A percentile compares a stretch with the other conserved stretches of the same genome.
These are phyloP conservation scores for Candida caryicola DNA, from an alignment of 805 yeast genomes.

Conservation along the genomic window DNA sequence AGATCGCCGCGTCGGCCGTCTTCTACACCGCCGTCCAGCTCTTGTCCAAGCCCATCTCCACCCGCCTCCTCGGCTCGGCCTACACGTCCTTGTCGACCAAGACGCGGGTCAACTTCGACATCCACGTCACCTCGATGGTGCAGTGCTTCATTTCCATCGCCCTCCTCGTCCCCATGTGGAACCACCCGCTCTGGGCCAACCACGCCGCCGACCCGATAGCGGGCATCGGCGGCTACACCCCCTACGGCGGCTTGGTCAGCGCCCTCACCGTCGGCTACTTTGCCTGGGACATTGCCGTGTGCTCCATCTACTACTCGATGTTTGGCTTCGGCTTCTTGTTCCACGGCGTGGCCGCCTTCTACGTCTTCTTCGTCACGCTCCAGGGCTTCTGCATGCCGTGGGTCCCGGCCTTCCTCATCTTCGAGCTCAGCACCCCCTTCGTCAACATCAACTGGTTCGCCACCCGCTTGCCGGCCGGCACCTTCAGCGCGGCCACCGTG, in stretches of 20 bases:
- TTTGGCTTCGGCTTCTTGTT: constrained; percentile 81
- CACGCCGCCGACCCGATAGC: constrained; percentile 38
- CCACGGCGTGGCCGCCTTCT: constrained; percentile 81
- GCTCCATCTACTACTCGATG: constrained; percentile 56
- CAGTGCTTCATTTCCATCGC: constrained; percentile 69
- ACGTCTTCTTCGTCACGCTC: constrained; percentile 63
- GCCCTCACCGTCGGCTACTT: constrained; percentile 83
- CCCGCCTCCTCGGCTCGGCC: constrained; percentile 45
- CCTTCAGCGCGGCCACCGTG: constrained; percentile 53
- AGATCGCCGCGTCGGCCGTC: constrained; percentile 55
- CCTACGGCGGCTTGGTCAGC: constrained; percentile 71
- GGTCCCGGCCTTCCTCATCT: constrained; percentile 78
- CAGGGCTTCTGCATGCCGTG: constrained; percentile 77
- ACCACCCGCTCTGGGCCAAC: constrained; percentile 46
- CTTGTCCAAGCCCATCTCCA: constrained; percentile 52
- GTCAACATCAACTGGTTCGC: constrained; percentile 94
- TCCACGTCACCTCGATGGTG: constrained; percentile 84
- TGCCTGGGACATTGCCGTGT: constrained; percentile 81
- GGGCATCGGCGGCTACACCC: constrained; percentile 61
- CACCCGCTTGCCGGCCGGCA: constrained; percentile 67
- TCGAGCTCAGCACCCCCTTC: constrained; percentile 91
- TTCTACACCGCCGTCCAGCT: constrained; percentile 59
- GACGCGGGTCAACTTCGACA: constrained; percentile 73
- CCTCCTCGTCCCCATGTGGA: constrained; percentile 62
- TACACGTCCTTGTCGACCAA: constrained; percentile 50